Conservation (phyloP, 208 protist genomes). For the Naegleria lovaniensis region DNA sequence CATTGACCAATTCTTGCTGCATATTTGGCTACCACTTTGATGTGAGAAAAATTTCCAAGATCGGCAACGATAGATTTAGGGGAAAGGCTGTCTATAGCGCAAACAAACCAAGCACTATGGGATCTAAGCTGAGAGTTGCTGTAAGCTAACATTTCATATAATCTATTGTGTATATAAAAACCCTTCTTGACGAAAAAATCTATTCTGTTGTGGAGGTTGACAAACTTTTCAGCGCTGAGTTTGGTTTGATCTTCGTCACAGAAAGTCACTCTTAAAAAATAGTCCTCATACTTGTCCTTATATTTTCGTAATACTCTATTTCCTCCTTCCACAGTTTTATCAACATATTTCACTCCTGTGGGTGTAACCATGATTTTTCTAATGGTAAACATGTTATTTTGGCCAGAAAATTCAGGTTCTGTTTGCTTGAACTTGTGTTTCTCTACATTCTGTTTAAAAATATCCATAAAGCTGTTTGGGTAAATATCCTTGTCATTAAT, state of each 20-base stretch:
- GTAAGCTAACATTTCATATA: background rate
- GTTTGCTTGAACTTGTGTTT: background rate
- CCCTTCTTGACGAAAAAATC: background rate
- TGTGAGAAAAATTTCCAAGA: background rate
- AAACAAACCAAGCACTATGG: background rate
- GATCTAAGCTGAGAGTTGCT: background rate
- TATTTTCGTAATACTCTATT: background rate
- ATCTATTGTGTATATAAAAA: background rate
- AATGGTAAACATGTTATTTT: background rate
- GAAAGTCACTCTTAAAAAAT: background rate
- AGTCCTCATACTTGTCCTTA: background rate
- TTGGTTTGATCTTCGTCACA: background rate
- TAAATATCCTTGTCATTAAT: background rate
- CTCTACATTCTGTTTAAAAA: background rate
- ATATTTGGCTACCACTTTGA: background rate
- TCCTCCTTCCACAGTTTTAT: background rate
- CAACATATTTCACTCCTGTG: background rate
- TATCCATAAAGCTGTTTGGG: background rate
- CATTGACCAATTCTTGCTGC: background rate
- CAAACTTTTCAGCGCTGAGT: background rate
- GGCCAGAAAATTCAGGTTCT: background rate
- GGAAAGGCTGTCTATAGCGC: background rate
- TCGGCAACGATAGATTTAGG: background rate
- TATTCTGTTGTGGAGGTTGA: background rate
- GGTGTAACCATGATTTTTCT: background rate